Conservation (phyloP, 2,329 filamentous ascomycete genomes). For the Dendrostoma leiphaemia region DNA sequence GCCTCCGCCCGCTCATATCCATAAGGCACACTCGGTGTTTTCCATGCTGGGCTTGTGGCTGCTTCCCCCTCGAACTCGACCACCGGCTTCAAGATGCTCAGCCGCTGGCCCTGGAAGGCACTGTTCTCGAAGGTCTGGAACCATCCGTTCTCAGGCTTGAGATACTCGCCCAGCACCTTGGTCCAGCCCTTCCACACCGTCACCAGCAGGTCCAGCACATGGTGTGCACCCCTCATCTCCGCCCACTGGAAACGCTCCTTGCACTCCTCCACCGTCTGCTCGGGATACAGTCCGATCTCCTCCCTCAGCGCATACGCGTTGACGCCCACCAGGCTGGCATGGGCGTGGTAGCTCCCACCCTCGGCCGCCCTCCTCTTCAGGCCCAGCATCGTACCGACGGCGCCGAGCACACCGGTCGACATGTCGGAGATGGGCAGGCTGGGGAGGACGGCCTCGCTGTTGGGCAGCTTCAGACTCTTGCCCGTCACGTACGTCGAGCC, state of each 20-base stretch:
- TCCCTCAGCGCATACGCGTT: constrained; percentile 27
- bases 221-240: constrained; percentile 26
- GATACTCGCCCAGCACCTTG: constrained; percentile 20
- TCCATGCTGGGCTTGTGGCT: constrained; percentile 22
- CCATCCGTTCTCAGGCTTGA: constrained; percentile 23
- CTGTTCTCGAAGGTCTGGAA: constrained; percentile 25
- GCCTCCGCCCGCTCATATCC: constrained; percentile 18
- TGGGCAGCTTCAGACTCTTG: constrained; percentile 24
- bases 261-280: constrained; percentile 22
- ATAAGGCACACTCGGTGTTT: constrained; percentile 24
- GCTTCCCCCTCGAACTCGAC: constrained; percentile 21
- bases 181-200: constrained; percentile 26
- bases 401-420: constrained; percentile 32
- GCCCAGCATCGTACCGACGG: constrained; percentile 30
- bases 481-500: constrained; percentile 33
- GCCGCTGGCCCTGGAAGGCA: constrained; percentile 22
- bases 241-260: constrained; percentile 26
- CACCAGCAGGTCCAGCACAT: constrained; percentile 26
- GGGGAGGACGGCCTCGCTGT: constrained; percentile 29
- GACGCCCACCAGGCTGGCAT: constrained; percentile 27
- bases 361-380: constrained; percentile 30
- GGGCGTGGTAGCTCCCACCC: constrained; percentile 31
- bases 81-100: constrained; percentile 26
- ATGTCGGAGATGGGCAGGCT: constrained; percentile 35
- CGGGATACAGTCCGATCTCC: constrained; percentile 31